These are phyloP conservation scores for Wickerhamomyces sp. DNA, from an alignment of 1,139 yeast genomes.

Conservation along the genomic window DNA sequence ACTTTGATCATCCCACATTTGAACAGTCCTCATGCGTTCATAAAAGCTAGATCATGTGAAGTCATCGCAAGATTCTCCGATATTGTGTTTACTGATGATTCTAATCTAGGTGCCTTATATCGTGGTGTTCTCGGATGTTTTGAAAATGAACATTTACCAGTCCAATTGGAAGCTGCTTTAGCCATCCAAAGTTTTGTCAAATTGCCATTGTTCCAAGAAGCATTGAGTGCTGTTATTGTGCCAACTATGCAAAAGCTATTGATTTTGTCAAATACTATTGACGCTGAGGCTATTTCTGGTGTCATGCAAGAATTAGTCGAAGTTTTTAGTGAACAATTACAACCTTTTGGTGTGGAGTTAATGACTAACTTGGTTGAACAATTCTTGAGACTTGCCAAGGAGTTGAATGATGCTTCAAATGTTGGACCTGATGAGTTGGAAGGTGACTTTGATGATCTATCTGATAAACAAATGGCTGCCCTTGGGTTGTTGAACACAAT, in stretches of 20 bases:
- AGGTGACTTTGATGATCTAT: constrained; percentile 43
- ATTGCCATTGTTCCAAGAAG: constrained; percentile 60
- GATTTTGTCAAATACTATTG: constrained; percentile 73
- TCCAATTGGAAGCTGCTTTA: constrained; percentile 77
- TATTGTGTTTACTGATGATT: constrained; percentile 45
- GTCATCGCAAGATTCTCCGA: constrained; percentile 67
- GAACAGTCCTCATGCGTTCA: constrained; percentile 57
- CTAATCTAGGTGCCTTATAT: constrained; percentile 50
- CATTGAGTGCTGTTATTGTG: constrained; percentile 62
- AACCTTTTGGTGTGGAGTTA: constrained; percentile 88
- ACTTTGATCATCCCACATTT: constrained; percentile 71
- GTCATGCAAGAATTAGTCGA: constrained; percentile 97
- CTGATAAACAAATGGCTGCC: constrained; percentile 85
- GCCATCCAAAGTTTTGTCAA: constrained; percentile 78
- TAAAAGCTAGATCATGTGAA: constrained; percentile 83
- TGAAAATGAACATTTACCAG: constrained; percentile 59
- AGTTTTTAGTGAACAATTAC: constrained; percentile 77
- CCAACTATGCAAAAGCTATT: constrained; percentile 80
- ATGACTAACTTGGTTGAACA: constrained; percentile 79
- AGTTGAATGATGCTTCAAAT: constrained; percentile 57
- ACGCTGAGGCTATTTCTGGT: constrained; percentile 79
- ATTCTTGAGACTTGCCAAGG: constrained; percentile 67
- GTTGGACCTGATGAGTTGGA: constrained; percentile 43
- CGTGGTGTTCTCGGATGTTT: constrained; percentile 66
- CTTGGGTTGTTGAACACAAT: constrained; percentile 82